Base-by-base conservation (phyloP, 2,329 filamentous ascomycete species). In the Aspergillus phoenicis region DNA sequence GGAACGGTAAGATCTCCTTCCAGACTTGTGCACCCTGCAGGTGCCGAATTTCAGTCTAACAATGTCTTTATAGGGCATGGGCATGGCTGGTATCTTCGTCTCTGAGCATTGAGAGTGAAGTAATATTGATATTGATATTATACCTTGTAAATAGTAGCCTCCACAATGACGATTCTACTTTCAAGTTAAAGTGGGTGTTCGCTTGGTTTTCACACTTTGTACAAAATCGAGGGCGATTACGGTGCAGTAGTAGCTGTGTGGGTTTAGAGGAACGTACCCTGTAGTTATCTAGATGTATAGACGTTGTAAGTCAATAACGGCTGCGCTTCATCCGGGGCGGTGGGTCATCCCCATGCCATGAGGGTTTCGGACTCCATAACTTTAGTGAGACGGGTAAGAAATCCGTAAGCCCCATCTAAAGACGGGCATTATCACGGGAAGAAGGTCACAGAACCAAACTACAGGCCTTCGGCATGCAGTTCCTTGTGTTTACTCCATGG, bases 81-180 rank as follows among this genome's bases (percentile, higher is more conserved):
- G 93, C 48, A 96, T 97, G 92, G 93, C 92, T 56, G 91, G 91
- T 65, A 88, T 97, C 57, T 97, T 93, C 88, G 93, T 97, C 61
- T 92, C 91, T 2, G 92, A 96, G 82, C 94, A 91, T 64, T 78
- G 67, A 57, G 47, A 5, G 33, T 47, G 8, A 24, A 10, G 10
- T 26, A n/a, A 28, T 52, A 39, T 7, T 24, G 17, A 60, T 45
- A 22, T 24, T 24, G 47, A 24, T n/a, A 30, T 51, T 28, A 51
- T 51, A 11, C 30, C 26, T 36, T 52, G 53, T 56, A 56, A 56
- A 56, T 56, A 56, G 39, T 36, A 36, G 33, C 33, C 10, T 36
- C 33, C 20, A 13, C 43, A 33, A 47, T 22, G 39, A 43, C 36
- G 7, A 47, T 17, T 5, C 22, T 53, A 41, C 10, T 10, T 20